phyloP scores from a whole-genome alignment of 106 monocot genomes.

The Narthecium ossifragum region DNA sequence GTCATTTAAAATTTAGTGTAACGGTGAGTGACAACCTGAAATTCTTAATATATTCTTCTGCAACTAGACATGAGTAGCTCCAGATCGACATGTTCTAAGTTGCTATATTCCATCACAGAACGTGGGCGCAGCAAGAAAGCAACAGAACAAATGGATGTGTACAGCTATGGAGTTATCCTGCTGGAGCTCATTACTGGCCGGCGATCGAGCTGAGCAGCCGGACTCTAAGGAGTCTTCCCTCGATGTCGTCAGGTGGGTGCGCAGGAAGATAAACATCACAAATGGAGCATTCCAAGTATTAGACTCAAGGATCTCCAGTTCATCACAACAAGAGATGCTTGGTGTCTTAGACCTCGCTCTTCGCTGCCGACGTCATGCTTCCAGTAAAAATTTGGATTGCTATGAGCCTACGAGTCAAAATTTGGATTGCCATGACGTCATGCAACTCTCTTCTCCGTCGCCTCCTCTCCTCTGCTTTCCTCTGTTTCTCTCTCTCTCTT shows the following conservation, averaged over 20 bases:
- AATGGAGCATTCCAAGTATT: background rate
- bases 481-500: too few relatives aligned
- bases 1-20: too few relatives aligned
- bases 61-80: too few relatives aligned
- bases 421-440: too few relatives aligned
- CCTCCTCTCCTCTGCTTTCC: too few relatives aligned
- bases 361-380: too few relatives aligned
- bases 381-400: too few relatives aligned
- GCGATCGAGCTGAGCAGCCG: slow-evolving; percentile 10
- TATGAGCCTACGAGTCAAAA: too few relatives aligned
- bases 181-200: slow-evolving; percentile 15
- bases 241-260: slow-evolving; percentile 15
- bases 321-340: background rate
- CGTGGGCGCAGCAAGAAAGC: slow-evolving; percentile 8
- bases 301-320: background rate
- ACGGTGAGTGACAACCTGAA: too few relatives aligned
- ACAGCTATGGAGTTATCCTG: slow-evolving; percentile 14
- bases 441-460: too few relatives aligned
- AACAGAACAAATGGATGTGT: slow-evolving; percentile 15
- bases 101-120: slow-evolving; percentile 5
- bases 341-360: slow-evolving; percentile 3
- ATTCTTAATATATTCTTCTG: too few relatives aligned
- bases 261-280: slow-evolving; percentile 10
- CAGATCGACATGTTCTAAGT: too few relatives aligned
- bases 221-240: slow-evolving; percentile 8